Evolutionary conservation across 352 stramenopile genomes (phyloP).

Genomic region (Paralagenidium karlingii): DNA sequence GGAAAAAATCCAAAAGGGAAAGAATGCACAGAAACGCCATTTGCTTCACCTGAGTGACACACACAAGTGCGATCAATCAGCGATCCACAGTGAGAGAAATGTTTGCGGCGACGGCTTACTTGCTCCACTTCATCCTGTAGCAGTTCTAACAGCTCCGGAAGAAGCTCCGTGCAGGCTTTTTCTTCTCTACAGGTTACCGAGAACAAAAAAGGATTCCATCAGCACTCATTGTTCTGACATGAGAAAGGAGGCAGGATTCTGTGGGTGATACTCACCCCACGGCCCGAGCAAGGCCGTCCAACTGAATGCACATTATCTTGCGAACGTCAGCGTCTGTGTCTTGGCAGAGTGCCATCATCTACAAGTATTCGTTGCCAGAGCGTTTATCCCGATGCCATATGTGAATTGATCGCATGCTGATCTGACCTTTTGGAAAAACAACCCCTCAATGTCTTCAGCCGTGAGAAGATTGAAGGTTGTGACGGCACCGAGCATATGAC

Average conservation of each 20-base stretch:
- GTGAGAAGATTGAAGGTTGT: slow-evolving; percentile 57
- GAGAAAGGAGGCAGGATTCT: not conserved
- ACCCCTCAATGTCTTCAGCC: slow-evolving; percentile 55
- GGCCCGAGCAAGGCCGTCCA: slow-evolving; percentile 53
- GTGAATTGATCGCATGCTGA: not conserved
- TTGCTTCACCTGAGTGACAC: slow-evolving; percentile 46
- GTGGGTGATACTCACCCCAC: slow-evolving; percentile 27
- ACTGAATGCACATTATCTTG: slow-evolving; percentile 73
- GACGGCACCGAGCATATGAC: slow-evolving; percentile 50
- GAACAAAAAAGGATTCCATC: not conserved
- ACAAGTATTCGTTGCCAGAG: not conserved
- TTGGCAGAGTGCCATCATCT: slow-evolving; percentile 81
- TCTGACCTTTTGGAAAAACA: slow-evolving; percentile 71
- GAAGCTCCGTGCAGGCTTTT: slow-evolving; percentile 43
- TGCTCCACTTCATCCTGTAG: slow-evolving; percentile 78
- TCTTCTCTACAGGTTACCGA: slow-evolving; percentile 22
- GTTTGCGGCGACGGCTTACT: slow-evolving; percentile 7
- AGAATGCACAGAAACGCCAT: slow-evolving; percentile 56
- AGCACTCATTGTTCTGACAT: not conserved
- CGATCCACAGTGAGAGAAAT: too few species aligned
- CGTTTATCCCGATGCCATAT: not conserved
- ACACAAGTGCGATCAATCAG: not conserved
- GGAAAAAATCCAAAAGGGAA: slow-evolving; percentile 66
- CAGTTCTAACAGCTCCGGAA: slow-evolving; percentile 60
- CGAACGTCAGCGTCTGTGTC: slow-evolving; percentile 74